phyloP scores from a whole-genome alignment of 176 grass and related monocot genomes.

The Pontederia crassipes region DNA sequence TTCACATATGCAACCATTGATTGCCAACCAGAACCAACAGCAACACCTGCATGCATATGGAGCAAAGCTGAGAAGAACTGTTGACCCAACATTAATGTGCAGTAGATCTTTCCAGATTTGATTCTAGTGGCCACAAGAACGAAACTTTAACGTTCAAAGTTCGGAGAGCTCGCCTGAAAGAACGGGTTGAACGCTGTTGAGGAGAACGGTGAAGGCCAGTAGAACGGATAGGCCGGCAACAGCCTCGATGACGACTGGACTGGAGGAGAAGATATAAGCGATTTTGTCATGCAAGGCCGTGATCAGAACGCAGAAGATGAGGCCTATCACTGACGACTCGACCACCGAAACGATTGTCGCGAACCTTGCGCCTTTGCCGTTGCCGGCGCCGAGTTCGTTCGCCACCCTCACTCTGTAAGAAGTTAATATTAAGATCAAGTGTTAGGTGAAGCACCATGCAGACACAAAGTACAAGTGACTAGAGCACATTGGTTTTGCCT shows the following conservation, averaged over 20 bases:
- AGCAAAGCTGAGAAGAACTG: too few species aligned
- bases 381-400: constrained; percentile 5
- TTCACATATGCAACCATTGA: constrained; percentile 6
- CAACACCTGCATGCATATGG: background rate
- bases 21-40: constrained; percentile 14
- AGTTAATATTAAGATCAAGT: too few species aligned
- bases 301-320: background rate
- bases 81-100: background rate
- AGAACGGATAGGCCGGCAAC: background rate
- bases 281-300: background rate
- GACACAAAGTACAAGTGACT: too few species aligned
- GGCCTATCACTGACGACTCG: background rate
- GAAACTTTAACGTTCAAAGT: too few species aligned
- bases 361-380: background rate
- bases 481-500: too few species aligned
- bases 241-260: background rate
- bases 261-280: constrained; percentile 3
- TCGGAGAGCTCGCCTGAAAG: background rate
- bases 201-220: constrained; percentile 1
- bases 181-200: constrained; percentile 8
- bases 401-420: constrained; percentile 3
- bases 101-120: background rate
- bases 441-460: too few species aligned
- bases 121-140: too few species aligned
- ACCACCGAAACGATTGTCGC: background rate